These are phyloP conservation scores for Hypoxylon sp. DNA, from an alignment of 2,329 filamentous ascomycete species.

Conservation along the genomic window DNA sequence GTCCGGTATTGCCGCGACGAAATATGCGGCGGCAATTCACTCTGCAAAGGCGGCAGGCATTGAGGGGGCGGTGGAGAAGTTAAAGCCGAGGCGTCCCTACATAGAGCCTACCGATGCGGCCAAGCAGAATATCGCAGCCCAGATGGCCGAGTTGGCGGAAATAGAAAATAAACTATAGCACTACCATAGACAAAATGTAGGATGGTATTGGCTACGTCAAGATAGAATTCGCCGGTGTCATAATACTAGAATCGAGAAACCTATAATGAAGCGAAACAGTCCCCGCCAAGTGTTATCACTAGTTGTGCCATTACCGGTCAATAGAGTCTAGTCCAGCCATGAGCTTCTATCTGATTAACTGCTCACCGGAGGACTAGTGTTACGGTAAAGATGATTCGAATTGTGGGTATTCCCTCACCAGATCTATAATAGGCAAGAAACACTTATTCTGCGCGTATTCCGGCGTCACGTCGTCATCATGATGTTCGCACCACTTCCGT, in stretches of 20 bases:
- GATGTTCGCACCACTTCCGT: constrained; percentile 51
- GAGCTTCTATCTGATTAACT: not conserved
- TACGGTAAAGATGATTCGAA: constrained; percentile 13
- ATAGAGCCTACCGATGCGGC: constrained; percentile 62
- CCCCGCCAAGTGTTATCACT: not conserved
- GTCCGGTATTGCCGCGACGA: constrained; percentile 76
- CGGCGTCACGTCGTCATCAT: constrained; percentile 45
- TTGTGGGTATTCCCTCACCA: constrained; percentile 43
- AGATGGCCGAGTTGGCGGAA: constrained; percentile 57
- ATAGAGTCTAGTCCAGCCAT: not conserved
- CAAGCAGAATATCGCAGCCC: constrained; percentile 59
- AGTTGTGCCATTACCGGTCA: not conserved
- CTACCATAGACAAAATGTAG: not conserved
- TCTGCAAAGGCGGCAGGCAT: constrained; percentile 73
- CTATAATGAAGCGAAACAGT: not conserved
- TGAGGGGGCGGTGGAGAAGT: constrained; percentile 69
- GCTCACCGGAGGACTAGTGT: not conserved
- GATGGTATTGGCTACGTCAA: not conserved
- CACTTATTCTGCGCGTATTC: constrained; percentile 53
- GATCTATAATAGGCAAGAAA: constrained; percentile 58
- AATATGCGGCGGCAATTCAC: constrained; percentile 75
- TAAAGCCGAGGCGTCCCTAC: constrained; percentile 75
- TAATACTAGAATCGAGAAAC: not conserved
- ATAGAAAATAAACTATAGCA: constrained; percentile 50
- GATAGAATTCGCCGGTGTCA: constrained; percentile 6